Base-by-base conservation (phyloP, 139 green algal genomes). In the Marvania coccoides region DNA sequence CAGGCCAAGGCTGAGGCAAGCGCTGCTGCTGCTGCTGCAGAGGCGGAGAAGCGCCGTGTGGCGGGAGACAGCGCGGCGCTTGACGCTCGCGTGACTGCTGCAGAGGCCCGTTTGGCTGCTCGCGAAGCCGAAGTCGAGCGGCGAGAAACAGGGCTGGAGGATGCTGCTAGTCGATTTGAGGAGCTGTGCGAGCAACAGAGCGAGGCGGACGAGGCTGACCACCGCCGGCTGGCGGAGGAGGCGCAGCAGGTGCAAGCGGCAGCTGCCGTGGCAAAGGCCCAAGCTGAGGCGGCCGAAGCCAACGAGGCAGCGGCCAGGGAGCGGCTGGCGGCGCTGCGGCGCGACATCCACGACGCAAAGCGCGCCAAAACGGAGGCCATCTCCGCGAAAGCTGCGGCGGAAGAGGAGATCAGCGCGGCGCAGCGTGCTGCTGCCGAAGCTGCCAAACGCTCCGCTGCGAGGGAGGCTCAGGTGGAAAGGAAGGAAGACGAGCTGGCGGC, bases 151-250 rank as follows among this genome's bases (percentile, higher is more conserved):
- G 47, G 65, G 5, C 13, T 81, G 10, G 63, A 53, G 19, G 69
- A 65, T n/a, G 58, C 64, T 23, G 39, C 35, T 28, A 53, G 47
- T 3, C 57, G 61, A n/a, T 69, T 42, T 38, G 70, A 74, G 31
- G 63, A 34, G 30, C 61, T 73, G 12, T 57, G 60, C 13, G 40
- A 37, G 10, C 29, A 55, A 14, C 34, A 47, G 9, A 9, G 29
- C 0, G 74, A 35, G 3, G 63, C 65, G 14, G 74, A 81, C 15
- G 71, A 80, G 40, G 58, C 65, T 31, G 57, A 70, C 46, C 62
- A 55, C 5, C 33, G 37, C 19, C 54, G 35, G 1, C 23, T 58
- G 6, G 24, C 66, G 24, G 67, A 37, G 13, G 71, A 80, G 62
- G 40, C 74, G 65, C 62, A 39, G 5, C 60, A 46, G 12, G 29